A percentile compares a stretch with the other conserved stretches of the same genome.
Conservation (phyloP, 495 filamentous ascomycete species). For the Penicillium pancosmium region DNA sequence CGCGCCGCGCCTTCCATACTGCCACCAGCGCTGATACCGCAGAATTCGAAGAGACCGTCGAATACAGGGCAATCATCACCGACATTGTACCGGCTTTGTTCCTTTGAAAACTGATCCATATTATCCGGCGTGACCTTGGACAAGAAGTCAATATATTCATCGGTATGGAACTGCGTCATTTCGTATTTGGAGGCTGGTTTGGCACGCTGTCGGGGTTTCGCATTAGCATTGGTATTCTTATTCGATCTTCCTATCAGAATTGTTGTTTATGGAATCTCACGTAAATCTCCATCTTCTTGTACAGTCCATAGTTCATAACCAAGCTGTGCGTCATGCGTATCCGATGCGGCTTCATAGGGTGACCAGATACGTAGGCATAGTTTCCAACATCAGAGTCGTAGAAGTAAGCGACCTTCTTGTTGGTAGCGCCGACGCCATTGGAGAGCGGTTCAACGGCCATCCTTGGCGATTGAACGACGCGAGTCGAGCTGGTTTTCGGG, state of each 20-base stretch:
- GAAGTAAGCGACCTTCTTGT: slow-evolving; percentile 91
- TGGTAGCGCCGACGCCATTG: slow-evolving; percentile 52
- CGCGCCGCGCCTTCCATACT: slow-evolving; percentile 96
- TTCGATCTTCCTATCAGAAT: background rate
- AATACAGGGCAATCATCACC: slow-evolving; percentile 98
- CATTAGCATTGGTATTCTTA: slow-evolving; percentile 23
- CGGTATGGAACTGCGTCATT: slow-evolving; percentile 99
- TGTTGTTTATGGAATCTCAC: slow-evolving; percentile 55
- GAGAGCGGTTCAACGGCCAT: slow-evolving; percentile 52
- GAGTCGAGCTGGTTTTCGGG: background rate
- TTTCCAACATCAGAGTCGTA: slow-evolving; percentile 98
- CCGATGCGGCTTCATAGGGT: slow-evolving; percentile 99
- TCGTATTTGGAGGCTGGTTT: slow-evolving; percentile 95
- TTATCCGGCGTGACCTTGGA: slow-evolving; percentile 97
- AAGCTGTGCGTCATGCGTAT: slow-evolving; percentile 95
- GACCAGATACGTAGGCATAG: slow-evolving; percentile 95
- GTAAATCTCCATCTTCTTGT: slow-evolving; percentile 99
- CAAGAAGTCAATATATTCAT: slow-evolving; percentile 98
- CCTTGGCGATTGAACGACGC: slow-evolving; percentile 12
- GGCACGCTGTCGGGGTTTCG: slow-evolving; percentile 67
- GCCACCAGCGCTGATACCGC: slow-evolving; percentile 94
- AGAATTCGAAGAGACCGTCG: slow-evolving; percentile 97
- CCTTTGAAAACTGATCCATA: slow-evolving; percentile 90
- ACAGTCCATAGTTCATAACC: slow-evolving; percentile 98
- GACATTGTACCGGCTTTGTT: slow-evolving; percentile 96